A percentile compares a stretch with the other conserved stretches of the same genome.
Evolutionary conservation across 2,329 filamentous ascomycete species (phyloP).

Genomic region (Colletotrichum neosansevieriae): DNA sequence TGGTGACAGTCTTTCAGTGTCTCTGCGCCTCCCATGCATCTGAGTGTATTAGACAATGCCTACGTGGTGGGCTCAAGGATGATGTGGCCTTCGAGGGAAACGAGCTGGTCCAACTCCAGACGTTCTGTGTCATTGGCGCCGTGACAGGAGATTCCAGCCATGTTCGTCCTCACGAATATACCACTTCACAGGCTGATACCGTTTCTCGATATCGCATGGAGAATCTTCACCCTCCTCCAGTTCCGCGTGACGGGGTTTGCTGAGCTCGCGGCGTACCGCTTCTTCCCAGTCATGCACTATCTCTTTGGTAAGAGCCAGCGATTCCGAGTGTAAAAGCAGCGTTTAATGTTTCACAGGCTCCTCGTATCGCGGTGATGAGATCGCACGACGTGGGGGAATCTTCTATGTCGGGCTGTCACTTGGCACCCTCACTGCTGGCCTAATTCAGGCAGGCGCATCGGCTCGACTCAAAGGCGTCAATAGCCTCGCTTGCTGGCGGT

Average conservation of each 20-base stretch:
- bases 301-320: constrained; percentile 50
- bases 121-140: constrained; percentile 44
- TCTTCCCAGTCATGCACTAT: constrained; percentile 50
- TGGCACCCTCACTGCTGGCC: constrained; percentile 57
- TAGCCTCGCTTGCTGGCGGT: constrained; percentile 58
- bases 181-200: constrained; percentile 45
- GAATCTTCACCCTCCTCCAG: constrained; percentile 64
- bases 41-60: constrained; percentile 53
- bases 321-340: too few species aligned
- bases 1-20: accelerated
- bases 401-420: constrained; percentile 58
- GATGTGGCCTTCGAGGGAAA: constrained; percentile 45
- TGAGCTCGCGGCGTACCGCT: constrained; percentile 45
- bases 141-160: constrained; percentile 48
- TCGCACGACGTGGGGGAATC: constrained; percentile 56
- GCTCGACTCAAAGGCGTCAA: constrained; percentile 56
- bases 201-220: constrained; percentile 62
- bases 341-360: constrained; percentile 57
- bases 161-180: constrained; percentile 46
- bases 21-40: constrained; percentile 44
- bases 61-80: constrained; percentile 47
- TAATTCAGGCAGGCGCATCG: constrained; percentile 58
- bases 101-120: constrained; percentile 45
- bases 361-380: constrained; percentile 61
- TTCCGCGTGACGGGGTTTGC: constrained; percentile 42